A percentile compares a stretch with the other conserved stretches of the same genome.
Evolutionary conservation across 805 yeast species (phyloP).

Genomic region (Barnettozyma wickerhamii): DNA sequence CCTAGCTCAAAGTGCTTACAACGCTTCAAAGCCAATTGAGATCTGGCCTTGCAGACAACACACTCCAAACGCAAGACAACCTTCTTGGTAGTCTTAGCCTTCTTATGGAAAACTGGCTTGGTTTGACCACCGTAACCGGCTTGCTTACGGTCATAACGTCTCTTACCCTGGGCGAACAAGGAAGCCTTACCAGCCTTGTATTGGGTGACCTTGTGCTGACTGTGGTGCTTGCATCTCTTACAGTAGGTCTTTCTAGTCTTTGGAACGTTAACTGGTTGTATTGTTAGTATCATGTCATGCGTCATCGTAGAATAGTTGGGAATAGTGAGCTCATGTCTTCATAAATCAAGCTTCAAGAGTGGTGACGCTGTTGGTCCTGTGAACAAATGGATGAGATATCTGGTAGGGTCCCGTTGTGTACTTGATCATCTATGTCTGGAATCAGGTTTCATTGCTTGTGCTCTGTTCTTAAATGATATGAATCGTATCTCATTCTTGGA

Average conservation of each 20-base stretch:
- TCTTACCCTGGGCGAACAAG: constrained; percentile 99
- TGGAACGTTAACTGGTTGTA: constrained; percentile 93
- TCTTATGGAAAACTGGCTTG: constrained; percentile 99
- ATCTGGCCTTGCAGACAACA: constrained; percentile 97
- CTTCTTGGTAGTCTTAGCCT: constrained; percentile 99
- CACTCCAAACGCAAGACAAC: constrained; percentile 99
- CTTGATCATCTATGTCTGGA: too few species aligned
- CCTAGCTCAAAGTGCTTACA: constrained; percentile 99
- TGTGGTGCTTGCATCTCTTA: constrained; percentile 98
- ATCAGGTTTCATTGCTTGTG: too few species aligned
- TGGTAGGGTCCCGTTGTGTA: too few species aligned
- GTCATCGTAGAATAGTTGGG: too few species aligned
- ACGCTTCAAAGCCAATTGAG: constrained; percentile 97
- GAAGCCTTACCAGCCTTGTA: constrained; percentile 99
- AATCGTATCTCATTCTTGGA: not conserved
- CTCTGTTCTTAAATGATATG: too few species aligned
- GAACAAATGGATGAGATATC: too few species aligned
- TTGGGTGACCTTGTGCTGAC: constrained; percentile 99
- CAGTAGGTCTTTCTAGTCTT: constrained; percentile 99
- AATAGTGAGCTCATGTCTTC: too few species aligned
- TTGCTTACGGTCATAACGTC: constrained; percentile 99
- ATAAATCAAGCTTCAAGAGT: too few species aligned
- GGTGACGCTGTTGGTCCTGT: too few species aligned
- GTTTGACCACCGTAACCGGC: constrained; percentile 99
- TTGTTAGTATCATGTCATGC: constrained; percentile 21